Conservation (phyloP, 2,329 filamentous ascomycete species). For the Myriangium duriaei region DNA sequence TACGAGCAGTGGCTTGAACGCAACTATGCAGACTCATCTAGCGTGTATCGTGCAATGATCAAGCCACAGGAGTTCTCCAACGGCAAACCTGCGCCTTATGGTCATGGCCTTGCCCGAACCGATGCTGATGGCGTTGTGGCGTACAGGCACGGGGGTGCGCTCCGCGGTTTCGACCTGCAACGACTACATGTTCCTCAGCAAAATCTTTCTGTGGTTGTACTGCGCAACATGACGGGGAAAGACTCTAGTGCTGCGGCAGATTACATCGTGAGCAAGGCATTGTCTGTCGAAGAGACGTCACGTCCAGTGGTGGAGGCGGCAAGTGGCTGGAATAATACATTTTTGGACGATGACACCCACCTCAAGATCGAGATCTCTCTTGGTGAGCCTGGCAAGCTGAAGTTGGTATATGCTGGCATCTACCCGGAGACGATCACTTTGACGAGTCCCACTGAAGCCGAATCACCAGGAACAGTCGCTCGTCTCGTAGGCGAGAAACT, state of each 20-base stretch:
- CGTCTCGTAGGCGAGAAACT: conserved; percentile 22
- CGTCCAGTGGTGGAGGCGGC: conserved; percentile 10
- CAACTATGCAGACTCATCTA: conserved; percentile 20
- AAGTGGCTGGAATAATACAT: conserved; percentile 24
- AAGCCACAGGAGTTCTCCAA: conserved; percentile 22
- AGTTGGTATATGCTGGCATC: conserved; percentile 20
- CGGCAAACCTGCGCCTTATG: conserved; percentile 26
- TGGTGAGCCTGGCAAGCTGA: conserved; percentile 19
- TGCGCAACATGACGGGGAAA: conserved; percentile 29
- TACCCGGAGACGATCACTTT: conserved; percentile 17
- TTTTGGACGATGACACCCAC: conserved; percentile 27
- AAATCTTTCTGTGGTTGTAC: conserved; percentile 27
- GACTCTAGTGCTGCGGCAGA: conserved; percentile 19
- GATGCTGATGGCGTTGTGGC: conserved; percentile 18
- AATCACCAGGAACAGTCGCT: conserved; percentile 18
- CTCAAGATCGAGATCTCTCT: conserved; percentile 21
- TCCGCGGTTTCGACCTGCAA: conserved; percentile 29
- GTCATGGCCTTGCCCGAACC: conserved; percentile 24
- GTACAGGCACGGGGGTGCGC: conserved; percentile 30
- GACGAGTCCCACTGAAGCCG: conserved; percentile 13
- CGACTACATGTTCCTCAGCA: conserved; percentile 25
- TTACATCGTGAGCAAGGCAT: conserved; percentile 21
- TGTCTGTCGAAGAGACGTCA: conserved; percentile 17
- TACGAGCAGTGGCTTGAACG: conserved; percentile 32
- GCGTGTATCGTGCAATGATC: conserved; percentile 24